phyloP scores from a whole-genome alignment of 805 yeast species.

The Phaffomyces thermotolerans region DNA sequence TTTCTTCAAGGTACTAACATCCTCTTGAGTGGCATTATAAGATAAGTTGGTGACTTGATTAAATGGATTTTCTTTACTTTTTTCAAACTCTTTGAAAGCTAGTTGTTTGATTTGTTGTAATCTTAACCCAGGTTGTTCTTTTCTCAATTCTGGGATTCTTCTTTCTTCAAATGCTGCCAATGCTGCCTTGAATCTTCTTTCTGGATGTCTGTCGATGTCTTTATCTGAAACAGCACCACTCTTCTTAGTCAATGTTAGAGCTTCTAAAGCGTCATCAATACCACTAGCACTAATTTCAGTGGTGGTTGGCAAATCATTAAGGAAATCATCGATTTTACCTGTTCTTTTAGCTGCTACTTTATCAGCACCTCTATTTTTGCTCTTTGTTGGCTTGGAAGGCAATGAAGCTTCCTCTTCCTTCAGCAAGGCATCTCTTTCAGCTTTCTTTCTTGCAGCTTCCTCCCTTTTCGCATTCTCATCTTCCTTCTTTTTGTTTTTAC shows the following conservation, averaged over 20 bases:
- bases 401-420: conserved; percentile 57
- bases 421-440: conserved; percentile 68
- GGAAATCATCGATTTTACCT: conserved; percentile 62
- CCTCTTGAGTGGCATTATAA: conserved; percentile 54
- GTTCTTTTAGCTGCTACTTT: conserved; percentile 55
- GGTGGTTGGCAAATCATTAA: conserved; percentile 42
- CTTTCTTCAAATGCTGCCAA: conserved; percentile 61
- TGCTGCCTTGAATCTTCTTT: conserved; percentile 82
- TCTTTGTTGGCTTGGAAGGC: conserved; percentile 46
- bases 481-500: conserved; percentile 60
- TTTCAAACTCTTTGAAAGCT: conserved; percentile 72
- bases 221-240: conserved; percentile 50
- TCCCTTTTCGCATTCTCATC: conserved; percentile 63
- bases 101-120: conserved; percentile 71
- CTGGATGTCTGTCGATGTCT: conserved; percentile 81
- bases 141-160: conserved; percentile 63
- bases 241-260: conserved; percentile 56
- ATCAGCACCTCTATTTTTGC: conserved; percentile 60
- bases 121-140: conserved; percentile 75
- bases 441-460: conserved; percentile 71
- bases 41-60: conserved; percentile 57
- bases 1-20: conserved; percentile 38
- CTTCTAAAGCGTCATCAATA: conserved; percentile 72
- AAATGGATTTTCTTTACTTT: conserved; percentile 76
- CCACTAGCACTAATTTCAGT: conserved; percentile 63